These are phyloP conservation scores for Leishmania tropica DNA, from an alignment of 208 protist genomes.

Conservation along the genomic window DNA sequence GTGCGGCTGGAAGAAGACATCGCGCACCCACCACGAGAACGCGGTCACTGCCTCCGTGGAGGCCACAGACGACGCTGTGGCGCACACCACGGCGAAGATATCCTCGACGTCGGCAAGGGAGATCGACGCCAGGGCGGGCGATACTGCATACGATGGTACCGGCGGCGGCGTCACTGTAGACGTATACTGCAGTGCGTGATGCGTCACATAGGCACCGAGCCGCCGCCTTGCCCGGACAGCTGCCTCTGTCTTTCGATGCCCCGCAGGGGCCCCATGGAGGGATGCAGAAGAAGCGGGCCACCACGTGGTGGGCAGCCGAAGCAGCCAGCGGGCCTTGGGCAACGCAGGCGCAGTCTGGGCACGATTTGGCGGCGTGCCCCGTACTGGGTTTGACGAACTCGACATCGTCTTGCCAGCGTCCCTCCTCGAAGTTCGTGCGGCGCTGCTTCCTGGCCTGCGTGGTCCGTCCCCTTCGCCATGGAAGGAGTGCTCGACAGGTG, in stretches of 20 bases:
- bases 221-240: constrained; percentile 2
- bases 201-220: constrained; percentile 25
- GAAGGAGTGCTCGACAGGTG: background rate
- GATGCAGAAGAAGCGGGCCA: constrained; percentile 20
- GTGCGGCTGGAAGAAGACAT: constrained; percentile 19
- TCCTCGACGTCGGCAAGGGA: constrained; percentile 21
- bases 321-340: constrained; percentile 13
- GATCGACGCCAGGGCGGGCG: constrained; percentile 9
- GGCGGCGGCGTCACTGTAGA: background rate
- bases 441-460: constrained; percentile 3
- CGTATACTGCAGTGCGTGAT: constrained; percentile 17
- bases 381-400: background rate
- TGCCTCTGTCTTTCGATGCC: background rate
- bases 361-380: background rate
- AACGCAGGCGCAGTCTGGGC: background rate
- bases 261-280: background rate
- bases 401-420: background rate
- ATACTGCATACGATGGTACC: background rate
- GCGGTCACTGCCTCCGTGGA: constrained; percentile 18
- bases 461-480: background rate
- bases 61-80: constrained; percentile 9
- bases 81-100: constrained; percentile 32
- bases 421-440: background rate
- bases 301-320: constrained; percentile 23
- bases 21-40: constrained; percentile 37